Percentiles rank a stretch among this genome's conserved stretches.
Evolutionary conservation across 2,329 filamentous ascomycete species (phyloP).

Genomic region (Aschersonia sp.): DNA sequence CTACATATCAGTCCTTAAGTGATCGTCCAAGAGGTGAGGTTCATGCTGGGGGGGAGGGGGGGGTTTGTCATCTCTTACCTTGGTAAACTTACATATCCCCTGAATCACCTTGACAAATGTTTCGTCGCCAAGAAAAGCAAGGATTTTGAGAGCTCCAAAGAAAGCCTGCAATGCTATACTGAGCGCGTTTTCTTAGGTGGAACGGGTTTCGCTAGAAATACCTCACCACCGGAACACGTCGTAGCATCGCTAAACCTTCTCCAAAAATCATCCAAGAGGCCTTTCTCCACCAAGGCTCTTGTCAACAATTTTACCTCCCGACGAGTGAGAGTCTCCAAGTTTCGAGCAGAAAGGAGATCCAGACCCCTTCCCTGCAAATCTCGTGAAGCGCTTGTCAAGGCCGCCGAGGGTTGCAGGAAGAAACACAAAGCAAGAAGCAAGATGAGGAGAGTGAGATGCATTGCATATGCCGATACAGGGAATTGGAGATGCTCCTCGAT

Average conservation of each 20-base stretch:
- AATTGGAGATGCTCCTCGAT: neutral
- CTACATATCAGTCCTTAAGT: neutral
- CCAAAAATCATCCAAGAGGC: constrained; percentile 10
- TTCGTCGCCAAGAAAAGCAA: constrained; percentile 26
- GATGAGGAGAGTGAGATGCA: constrained; percentile 6
- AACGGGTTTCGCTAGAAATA: constrained; percentile 1
- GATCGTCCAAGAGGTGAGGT: too few relatives aligned
- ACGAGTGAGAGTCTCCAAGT: constrained; percentile 1
- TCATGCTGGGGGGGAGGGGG: neutral
- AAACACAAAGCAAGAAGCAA: constrained; percentile 7
- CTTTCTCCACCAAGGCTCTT: constrained; percentile 4
- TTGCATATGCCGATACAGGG: constrained; percentile 5
- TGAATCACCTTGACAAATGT: constrained; percentile 20
- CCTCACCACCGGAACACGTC: constrained; percentile 12
- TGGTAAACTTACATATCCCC: constrained; percentile 17
- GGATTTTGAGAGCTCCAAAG: constrained; percentile 23
- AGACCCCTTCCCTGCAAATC: constrained; percentile 2
- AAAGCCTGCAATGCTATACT: constrained; percentile 7
- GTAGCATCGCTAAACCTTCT: constrained; percentile 10
- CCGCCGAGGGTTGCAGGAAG: constrained; percentile 1
- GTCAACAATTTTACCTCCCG: neutral
- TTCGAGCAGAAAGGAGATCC: constrained; percentile 1
- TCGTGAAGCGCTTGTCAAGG: neutral
- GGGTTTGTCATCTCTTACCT: constrained; percentile 9
- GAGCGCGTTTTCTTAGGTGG: neutral